Percentiles rank a stretch among this genome's conserved stretches.
Conservation (phyloP, 495 filamentous ascomycete species). For the Penicillium canescens region DNA sequence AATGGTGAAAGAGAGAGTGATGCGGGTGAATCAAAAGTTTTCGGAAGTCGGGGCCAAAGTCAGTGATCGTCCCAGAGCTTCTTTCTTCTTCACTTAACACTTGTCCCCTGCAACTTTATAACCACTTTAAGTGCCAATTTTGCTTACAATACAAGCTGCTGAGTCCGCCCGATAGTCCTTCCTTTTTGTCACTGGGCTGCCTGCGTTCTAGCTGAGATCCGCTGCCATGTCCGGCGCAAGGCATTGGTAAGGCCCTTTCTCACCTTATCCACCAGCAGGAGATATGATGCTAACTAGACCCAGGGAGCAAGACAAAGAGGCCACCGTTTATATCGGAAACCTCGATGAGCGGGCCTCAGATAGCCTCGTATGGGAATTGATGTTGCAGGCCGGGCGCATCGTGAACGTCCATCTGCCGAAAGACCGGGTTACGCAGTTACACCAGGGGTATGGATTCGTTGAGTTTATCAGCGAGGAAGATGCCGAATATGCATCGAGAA, state of each 20-base stretch:
- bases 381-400: conserved; percentile 94
- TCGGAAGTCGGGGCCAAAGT: conserved; percentile 21
- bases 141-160: background rate
- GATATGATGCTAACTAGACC: conserved; percentile 8
- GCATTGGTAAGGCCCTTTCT: conserved; percentile 64
- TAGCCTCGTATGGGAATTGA: conserved; percentile 91
- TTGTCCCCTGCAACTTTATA: background rate
- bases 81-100: conserved; percentile 1
- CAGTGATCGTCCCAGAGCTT: conserved; percentile 4
- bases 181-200: too few relatives aligned
- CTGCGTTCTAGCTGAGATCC: background rate
- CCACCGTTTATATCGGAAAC: conserved; percentile 97
- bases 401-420: conserved; percentile 97
- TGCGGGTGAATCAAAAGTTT: conserved; percentile 35
- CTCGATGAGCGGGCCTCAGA: conserved; percentile 95
- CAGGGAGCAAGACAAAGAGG: conserved; percentile 99
- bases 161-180: background rate
- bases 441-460: conserved; percentile 99
- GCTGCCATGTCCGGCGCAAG: conserved; percentile 68
- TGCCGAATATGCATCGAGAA: conserved; percentile 93
- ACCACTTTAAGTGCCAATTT: background rate
- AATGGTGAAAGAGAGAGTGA: conserved; percentile 8
- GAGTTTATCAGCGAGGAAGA: conserved; percentile 96
- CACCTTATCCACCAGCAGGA: background rate
- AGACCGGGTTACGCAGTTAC: conserved; percentile 92